Conservation (phyloP, 2,329 filamentous ascomycete genomes). For the Aspergillus clavatus region DNA sequence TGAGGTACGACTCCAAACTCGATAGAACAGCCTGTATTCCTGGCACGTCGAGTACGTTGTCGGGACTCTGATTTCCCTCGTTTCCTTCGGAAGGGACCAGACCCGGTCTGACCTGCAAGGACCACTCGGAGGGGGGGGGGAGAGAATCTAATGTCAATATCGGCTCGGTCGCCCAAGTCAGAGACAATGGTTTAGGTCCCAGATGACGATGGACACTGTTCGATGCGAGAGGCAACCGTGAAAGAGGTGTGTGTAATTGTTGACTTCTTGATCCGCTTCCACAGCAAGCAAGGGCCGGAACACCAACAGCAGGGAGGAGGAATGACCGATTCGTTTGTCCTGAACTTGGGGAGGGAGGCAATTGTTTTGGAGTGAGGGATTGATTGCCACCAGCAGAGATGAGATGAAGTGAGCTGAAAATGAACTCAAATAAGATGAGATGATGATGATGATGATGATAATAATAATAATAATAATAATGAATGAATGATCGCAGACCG, state of each 20-base stretch:
- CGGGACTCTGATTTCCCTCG: no score
- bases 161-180: no score
- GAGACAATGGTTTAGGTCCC: background rate
- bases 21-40: no score
- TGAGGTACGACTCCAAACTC: background rate
- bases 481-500: constrained; percentile 8
- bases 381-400: constrained; percentile 30
- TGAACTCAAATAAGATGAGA: no score
- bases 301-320: constrained; percentile 9
- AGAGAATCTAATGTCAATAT: no score
- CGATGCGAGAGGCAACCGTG: background rate
- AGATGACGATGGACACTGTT: no score
- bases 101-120: background rate
- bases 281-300: constrained; percentile 16
- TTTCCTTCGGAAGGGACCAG: no score
- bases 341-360: constrained; percentile 10
- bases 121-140: background rate
- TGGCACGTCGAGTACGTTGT: no score
- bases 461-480: constrained; percentile 5
- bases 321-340: constrained; percentile 11
- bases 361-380: constrained; percentile 20
- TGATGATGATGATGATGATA: constrained; percentile 1
- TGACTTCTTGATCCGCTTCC: background rate
- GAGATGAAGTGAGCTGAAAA: no score
- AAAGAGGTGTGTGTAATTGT: background rate